Evolutionary conservation across 306 rosid species (phyloP), one percentile per base, ranked within the genome.

Genomic region (Arachis stenosperma): DNA sequence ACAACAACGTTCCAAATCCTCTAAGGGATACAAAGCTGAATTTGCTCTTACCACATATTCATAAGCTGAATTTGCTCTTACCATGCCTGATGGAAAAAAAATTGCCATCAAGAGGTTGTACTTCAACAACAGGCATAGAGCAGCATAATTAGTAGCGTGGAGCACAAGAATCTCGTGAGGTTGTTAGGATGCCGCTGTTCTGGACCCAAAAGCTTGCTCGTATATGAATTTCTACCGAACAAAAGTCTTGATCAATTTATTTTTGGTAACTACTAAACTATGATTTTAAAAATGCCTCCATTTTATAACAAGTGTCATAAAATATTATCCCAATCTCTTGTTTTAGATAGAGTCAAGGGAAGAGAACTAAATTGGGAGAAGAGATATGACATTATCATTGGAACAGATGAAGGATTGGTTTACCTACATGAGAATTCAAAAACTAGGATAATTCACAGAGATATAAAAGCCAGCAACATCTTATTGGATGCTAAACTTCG

Each of bases 181-280:
- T 69, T 91, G 63, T 78, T 89, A 43, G 97, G 97, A 39, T 91
- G 95, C 87, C 84, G 92, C 69, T 89, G 89, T 63, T 81, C 95
- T 6, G 97, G 95, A 74, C 92, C 95, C 11, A 95, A 91, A 81
- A 91, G 97, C 86, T 88, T 91, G 3, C 92, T 91, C 11, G 86
- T 91, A 30, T 89, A 91, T 65, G 92, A 91, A 72, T 84, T 40
- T 83, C 77, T 91, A 47, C 87, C 87, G 0, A 91, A 91, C 86
- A 79, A 64, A 75, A 91, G 97, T 65, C 95, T 91, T 11, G 92
- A 91, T 56, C 84, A 80, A 33, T 91, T 87, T 83, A 82, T 91
- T 73, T 89, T 91, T 40, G 89, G 97, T 90, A 87, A 61, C 51
- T 14, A 56, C 76, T 51, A 2, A 61, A 42, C 7, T 59, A 52